Base-by-base conservation (phyloP, 495 filamentous ascomycete genomes). In the Venustampulla echinocandica region DNA sequence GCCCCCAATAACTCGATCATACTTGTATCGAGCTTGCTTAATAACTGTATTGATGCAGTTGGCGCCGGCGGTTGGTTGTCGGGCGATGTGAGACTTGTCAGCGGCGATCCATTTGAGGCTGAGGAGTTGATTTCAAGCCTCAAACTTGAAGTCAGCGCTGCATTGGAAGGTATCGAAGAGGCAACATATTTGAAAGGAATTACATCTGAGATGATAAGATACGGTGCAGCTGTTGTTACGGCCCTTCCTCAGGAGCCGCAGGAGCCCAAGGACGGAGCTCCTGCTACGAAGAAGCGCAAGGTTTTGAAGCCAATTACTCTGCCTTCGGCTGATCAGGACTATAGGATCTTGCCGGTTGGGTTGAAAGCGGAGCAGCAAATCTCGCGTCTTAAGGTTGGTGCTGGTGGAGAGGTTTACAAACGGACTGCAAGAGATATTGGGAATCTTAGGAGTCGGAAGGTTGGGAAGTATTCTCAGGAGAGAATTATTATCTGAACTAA, bases 21-120 rank as follows among this genome's bases (percentile, higher is more conserved):
- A 41, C 67, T 75, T 32, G 77, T 87, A 46, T 72, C 75, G 23
- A 74, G 80, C 43, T 65, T 93, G 6, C 71, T 95, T 25, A 83
- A 76, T 56, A 79, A 81, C 52, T 80, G 85, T 32, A 70, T 95
- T 9, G 89, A 96, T 65, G 80, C 86, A 9, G 75, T 95, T n/a
- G 87, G 88, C 9, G 71, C 84, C 14, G 81, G 75, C 10, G 86
- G 87, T 22, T 96, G 85, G 85, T 76, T 95, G 42, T 67, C 79
- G 5, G 79, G 77, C 27, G 70, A 74, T 22, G 62, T 70, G 3
- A 62, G 71, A 33, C 53, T 71, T n/a, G 64, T 67, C 4, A 69
- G 70, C 17, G 61, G 54, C 2, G 60, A 62, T 42, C 53, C 42
- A 38, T 66, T 73, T 20, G 63, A 77, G 17, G 66, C 70, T 2